phyloP scores from a whole-genome alignment of 257 asterid species.

The Rehmannia glutinosa region DNA sequence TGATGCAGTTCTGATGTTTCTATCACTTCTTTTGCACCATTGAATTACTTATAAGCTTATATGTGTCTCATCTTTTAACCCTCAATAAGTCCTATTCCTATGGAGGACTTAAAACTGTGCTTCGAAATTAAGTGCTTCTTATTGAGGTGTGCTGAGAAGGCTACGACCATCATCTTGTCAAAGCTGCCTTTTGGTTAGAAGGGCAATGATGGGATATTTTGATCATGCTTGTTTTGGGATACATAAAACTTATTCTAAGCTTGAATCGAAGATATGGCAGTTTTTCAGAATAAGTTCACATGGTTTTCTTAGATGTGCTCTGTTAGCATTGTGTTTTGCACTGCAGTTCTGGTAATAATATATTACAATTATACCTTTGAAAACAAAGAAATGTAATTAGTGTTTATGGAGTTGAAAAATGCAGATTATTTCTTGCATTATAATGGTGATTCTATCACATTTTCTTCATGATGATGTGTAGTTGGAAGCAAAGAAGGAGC shows the following conservation, averaged over 20 bases:
- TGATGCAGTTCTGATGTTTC: neutral
- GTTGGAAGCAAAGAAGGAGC: conserved; percentile 62
- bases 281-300: neutral
- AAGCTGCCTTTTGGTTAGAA: too few relatives aligned
- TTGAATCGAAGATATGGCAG: too few relatives aligned
- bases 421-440: neutral
- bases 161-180: neutral
- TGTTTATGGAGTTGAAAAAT: too few relatives aligned
- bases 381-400: too few relatives aligned
- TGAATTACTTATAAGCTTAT: neutral
- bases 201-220: too few relatives aligned
- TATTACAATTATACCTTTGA: too few relatives aligned
- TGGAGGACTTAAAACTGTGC: neutral
- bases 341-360: neutral
- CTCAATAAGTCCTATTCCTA: neutral
- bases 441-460: neutral
- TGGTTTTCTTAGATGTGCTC: neutral
- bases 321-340: neutral
- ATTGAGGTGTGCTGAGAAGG: neutral
- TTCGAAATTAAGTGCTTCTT: neutral
- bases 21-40: neutral
- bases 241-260: too few relatives aligned
- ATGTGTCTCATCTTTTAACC: neutral
- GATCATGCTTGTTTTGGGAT: conserved; percentile 1
- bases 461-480: conserved; percentile 29